phyloP scores from a whole-genome alignment of 805 yeast genomes.

The Maudiozyma saulgeensis region DNA sequence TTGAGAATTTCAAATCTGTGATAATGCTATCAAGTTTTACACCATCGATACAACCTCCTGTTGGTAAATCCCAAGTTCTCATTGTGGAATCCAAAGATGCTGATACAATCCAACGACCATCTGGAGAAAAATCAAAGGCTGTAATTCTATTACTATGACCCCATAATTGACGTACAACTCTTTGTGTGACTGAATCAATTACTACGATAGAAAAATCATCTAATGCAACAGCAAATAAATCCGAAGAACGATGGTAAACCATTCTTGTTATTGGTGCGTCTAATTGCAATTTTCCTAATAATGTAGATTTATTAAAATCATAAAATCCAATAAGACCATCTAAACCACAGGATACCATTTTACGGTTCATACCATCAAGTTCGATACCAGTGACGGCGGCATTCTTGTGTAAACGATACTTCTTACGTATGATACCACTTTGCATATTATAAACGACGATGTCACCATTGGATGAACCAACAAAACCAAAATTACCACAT shows the following conservation, averaged over 20 bases:
- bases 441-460: constrained; percentile 84
- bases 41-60: constrained; percentile 95
- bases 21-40: constrained; percentile 69
- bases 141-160: constrained; percentile 90
- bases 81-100: constrained; percentile 77
- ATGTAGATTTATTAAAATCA: constrained; percentile 65
- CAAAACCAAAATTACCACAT: constrained; percentile 91
- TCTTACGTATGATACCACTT: constrained; percentile 73
- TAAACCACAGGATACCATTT: constrained; percentile 76
- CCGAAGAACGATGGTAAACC: constrained; percentile 74
- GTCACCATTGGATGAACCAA: constrained; percentile 82
- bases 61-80: constrained; percentile 95
- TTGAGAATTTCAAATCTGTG: constrained; percentile 71
- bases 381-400: constrained; percentile 85
- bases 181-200: constrained; percentile 71
- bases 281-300: constrained; percentile 55
- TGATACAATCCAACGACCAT: constrained; percentile 90
- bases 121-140: constrained; percentile 80
- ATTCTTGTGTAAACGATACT: constrained; percentile 59
- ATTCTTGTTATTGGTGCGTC: constrained; percentile 71
- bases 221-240: constrained; percentile 71
- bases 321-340: constrained; percentile 86
- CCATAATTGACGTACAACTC: constrained; percentile 73
- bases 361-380: constrained; percentile 81
- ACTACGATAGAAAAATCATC: constrained; percentile 82